Evolutionary conservation across 345 rosid species (phyloP).

Genomic region (Arabidopsis suecica): DNA sequence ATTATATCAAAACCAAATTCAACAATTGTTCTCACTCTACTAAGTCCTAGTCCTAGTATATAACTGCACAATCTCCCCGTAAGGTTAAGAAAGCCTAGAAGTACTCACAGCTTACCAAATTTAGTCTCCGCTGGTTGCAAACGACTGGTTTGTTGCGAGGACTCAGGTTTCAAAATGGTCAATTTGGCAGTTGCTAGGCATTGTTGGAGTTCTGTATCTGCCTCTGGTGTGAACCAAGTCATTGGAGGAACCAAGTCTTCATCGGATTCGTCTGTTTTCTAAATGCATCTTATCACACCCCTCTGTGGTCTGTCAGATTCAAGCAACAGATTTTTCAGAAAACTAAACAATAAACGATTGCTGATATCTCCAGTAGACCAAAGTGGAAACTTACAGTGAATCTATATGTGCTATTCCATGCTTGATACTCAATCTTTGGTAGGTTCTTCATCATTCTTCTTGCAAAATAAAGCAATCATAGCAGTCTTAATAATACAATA

Average conservation of each 20-base stretch:
- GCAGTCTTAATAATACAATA: slow-evolving; percentile 28
- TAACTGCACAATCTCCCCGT: slow-evolving; percentile 24
- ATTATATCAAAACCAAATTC: slow-evolving; percentile 2
- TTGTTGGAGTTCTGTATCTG: neutral
- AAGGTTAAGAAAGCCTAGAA: slow-evolving; percentile 13
- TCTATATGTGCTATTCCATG: slow-evolving; percentile 19
- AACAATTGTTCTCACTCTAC: slow-evolving; percentile 10
- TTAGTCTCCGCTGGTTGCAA: slow-evolving; percentile 17
- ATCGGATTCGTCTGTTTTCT: neutral
- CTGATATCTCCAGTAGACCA: slow-evolving; percentile 7
- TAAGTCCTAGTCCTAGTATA: neutral
- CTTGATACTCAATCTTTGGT: slow-evolving; percentile 22
- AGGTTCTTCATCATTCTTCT: slow-evolving; percentile 34
- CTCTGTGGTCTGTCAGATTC: neutral
- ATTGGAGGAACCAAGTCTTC: slow-evolving; percentile 28
- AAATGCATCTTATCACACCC: neutral
- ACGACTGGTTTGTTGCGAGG: slow-evolving; percentile 3
- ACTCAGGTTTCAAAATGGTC: slow-evolving; percentile 3
- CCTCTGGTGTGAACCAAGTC: slow-evolving; percentile 3
- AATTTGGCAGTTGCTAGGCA: slow-evolving; percentile 1
- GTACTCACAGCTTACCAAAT: slow-evolving; percentile 3
- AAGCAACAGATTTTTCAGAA: neutral
- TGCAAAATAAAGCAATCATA: slow-evolving; percentile 16
- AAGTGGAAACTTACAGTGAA: slow-evolving; percentile 19
- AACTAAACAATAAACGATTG: neutral